These are phyloP conservation scores for Herpetomonas tarakana DNA, from an alignment of 208 protist genomes.

Conservation along the genomic window DNA sequence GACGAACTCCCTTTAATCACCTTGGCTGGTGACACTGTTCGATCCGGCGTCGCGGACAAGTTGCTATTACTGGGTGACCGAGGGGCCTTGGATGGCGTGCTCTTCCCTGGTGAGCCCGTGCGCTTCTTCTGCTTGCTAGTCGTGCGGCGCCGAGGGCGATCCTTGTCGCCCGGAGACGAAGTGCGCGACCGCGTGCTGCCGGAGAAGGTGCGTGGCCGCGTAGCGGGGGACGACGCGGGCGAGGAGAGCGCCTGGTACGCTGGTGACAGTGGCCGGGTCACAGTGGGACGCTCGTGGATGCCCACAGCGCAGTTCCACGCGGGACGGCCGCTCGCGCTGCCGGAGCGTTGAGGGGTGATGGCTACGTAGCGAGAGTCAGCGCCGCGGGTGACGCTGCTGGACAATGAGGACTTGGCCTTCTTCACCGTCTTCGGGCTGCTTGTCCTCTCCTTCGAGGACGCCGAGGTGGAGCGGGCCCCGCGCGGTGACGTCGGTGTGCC, in stretches of 20 bases:
- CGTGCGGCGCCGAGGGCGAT: neutral
- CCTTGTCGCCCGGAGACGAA: slow-evolving; percentile 3
- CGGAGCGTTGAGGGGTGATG: slow-evolving; percentile 49
- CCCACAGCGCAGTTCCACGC: slow-evolving; percentile 13
- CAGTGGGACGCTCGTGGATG: slow-evolving; percentile 1
- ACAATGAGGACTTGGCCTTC: neutral
- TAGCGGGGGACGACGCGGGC: slow-evolving; percentile 1
- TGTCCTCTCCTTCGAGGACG: slow-evolving; percentile 7
- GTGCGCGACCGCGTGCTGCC: slow-evolving; percentile 6
- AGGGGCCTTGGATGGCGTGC: neutral
- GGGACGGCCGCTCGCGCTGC: slow-evolving; percentile 5
- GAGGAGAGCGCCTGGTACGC: slow-evolving; percentile 10
- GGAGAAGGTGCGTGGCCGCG: slow-evolving; percentile 12
- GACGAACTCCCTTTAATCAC: slow-evolving; percentile 4
- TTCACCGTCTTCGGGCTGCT: slow-evolving; percentile 8
- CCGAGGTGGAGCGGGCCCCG: slow-evolving; percentile 1
- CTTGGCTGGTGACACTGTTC: slow-evolving; percentile 5
- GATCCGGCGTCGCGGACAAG: slow-evolving; percentile 2
- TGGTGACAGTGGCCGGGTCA: slow-evolving; percentile 14
- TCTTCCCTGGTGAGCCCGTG: slow-evolving; percentile 1
- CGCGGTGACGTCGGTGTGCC: slow-evolving; percentile 7
- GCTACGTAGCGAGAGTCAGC: slow-evolving; percentile 43
- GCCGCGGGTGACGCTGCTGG: neutral
- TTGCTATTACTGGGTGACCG: neutral
- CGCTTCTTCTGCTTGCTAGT: slow-evolving; percentile 4